Base-by-base conservation (phyloP, 345 rosid species). In the Gossypium rotundifolium region DNA sequence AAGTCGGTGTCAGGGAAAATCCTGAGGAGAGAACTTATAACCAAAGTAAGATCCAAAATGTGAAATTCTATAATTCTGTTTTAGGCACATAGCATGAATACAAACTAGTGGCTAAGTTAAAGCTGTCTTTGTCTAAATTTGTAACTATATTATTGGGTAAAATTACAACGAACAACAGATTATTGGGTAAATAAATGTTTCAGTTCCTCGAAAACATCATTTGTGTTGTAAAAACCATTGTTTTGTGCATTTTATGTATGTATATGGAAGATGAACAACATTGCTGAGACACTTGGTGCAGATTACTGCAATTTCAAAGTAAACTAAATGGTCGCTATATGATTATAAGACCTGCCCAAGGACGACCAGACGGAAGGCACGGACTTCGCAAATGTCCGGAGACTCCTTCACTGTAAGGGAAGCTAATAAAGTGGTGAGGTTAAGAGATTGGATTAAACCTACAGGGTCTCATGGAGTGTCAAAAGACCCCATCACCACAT, bases 1-100 rank as follows among this genome's bases (percentile, higher is more conserved):
- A 93, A 89, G 81, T 90, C 98, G 2, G 89, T 83, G 27, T 81
- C 99, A 0, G 98, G 99, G 65, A 96, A 96, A 79, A 90, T 90
- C 73, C 83, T 96, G 68, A 88, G 98, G 79, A 85, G 93, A 78
- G 94, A 89, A 77, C 91, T 96, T 55, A 83, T 85, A 4, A 89
- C 55, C 46, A 79, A 88, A 86, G 89, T 84, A 23, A 76, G 85
- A 82, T 83, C 99, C 44, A 96, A 88, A 74, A 83, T 93, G 55
- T 93, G 71, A 64, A 17, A 33, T 33, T 3, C 68, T 73, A 29
- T n/a, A 10, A 44, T 20, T 72, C 1, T 55, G 48, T 18, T 68
- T 48, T 68, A 12, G 40, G 40, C 46, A 4, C 48, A 54, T 10
- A 38, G 12, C 64, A 54, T 1, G 72, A 51, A 69, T n/a, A 49